Conservation (phyloP, 257 asterid species). For the Solanum habrochaites region DNA sequence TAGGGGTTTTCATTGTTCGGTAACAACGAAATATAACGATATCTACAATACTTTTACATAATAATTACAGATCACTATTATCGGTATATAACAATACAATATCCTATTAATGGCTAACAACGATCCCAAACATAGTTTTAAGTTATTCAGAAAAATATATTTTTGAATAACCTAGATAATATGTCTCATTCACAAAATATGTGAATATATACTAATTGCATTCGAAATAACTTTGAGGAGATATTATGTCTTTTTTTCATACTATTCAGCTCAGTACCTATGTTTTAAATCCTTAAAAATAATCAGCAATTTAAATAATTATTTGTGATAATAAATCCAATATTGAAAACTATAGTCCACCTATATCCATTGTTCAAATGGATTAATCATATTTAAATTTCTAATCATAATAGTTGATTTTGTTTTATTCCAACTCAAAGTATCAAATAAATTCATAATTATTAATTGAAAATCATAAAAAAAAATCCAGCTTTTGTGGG, state of each 20-base stretch:
- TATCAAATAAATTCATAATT: neutral
- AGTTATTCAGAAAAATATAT: too few species aligned
- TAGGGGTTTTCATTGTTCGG: too few species aligned
- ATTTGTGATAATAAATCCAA: neutral
- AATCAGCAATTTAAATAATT: neutral
- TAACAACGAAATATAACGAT: too few species aligned
- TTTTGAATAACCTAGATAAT: too few species aligned
- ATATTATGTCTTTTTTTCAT: too few species aligned
- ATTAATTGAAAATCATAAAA: neutral
- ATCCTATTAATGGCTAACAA: too few species aligned
- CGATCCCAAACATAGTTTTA: too few species aligned
- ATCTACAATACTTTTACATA: too few species aligned
- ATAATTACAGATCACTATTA: fast-evolving
- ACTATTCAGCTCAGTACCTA: neutral
- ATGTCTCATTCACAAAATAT: neutral
- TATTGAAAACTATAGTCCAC: neutral
- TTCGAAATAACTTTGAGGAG: neutral
- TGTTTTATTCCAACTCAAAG: neutral
- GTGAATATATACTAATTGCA: too few species aligned
- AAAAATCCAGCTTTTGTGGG: neutral
- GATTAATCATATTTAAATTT: neutral
- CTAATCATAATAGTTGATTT: neutral
- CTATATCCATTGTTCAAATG: neutral
- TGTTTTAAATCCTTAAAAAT: neutral
- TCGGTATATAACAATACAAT: too few species aligned